Evolutionary conservation across 768 basidiomycete genomes (phyloP).

Genomic region (Hortiboletus flavorubellus): DNA sequence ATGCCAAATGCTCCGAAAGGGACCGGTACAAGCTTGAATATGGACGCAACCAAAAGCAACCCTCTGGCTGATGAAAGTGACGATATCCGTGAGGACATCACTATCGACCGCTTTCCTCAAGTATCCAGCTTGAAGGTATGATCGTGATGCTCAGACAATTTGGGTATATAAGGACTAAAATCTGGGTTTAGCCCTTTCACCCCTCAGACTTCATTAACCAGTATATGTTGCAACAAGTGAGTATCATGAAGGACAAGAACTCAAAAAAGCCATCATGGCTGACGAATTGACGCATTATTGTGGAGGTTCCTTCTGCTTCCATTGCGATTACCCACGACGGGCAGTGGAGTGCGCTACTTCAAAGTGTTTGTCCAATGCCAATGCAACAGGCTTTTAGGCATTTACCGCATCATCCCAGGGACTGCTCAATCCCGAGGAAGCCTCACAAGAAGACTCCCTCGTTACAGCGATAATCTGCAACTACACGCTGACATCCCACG

Average conservation of each 20-base stretch:
- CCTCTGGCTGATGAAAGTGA: neutral
- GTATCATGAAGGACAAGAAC: neutral
- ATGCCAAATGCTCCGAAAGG: neutral
- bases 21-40: neutral
- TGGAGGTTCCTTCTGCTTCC: conserved; percentile 5
- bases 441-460: neutral
- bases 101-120: conserved; percentile 1
- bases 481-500: neutral
- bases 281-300: too few relatives aligned
- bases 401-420: neutral
- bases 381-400: too few relatives aligned
- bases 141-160: neutral
- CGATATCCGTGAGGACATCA: neutral
- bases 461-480: neutral
- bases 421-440: neutral
- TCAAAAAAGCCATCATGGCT: neutral
- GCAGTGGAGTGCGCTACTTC: conserved; percentile 8
- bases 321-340: conserved; percentile 10
- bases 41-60: neutral
- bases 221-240: conserved; percentile 5
- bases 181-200: conserved; percentile 1
- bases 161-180: neutral
- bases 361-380: neutral
- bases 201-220: conserved; percentile 11
- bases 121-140: neutral